Evolutionary conservation across 495 filamentous ascomycete species (phyloP), one percentile per base, ranked within the genome.

Genomic region (Xylona heveae): DNA sequence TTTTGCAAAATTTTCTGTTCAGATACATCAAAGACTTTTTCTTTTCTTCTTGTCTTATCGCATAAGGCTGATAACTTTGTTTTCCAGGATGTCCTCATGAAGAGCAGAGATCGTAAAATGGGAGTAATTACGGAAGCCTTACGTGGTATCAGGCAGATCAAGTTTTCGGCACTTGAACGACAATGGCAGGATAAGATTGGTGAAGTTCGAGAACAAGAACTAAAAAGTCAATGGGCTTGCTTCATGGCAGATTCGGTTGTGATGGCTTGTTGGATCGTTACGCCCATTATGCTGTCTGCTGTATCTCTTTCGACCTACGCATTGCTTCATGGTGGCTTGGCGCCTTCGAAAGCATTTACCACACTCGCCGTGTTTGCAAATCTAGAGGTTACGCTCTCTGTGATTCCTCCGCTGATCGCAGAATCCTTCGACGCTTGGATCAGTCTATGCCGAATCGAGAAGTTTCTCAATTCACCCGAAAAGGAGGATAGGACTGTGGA

Each of bases 141-240:
- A 0, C 71, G 78, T 39, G 81, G 74, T 30, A 85, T 91, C 34
- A 64, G 81, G 4, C 81, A 90, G 45, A 79, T 91, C 47, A 91
- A 91, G 41, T 84, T 91, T 41, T 78, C 77, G 0, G 80, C 79
- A 6, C 48, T 80, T n/a, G 81, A 91, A 44, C 48, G 55, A 10
- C 67, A 77, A 38, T 91, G 81, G 81, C 65, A 84, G 49, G 51
- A 60, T n/a, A 72, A 69, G 34, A 80, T 91, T 33, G 46, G 53
- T n/a, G 55, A 57, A 5, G 64, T 68, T 16, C 62, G 81, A 42
- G 61, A 66, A 8, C 58, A 59, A 17, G 81, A 91, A 42, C 63
- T 91, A 0, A 34, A 39, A 0, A 64, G 63, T 1, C 56, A 78
- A 23, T 78, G 78, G 69, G 59, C 51, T 15, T 58, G 68, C 0